These are phyloP conservation scores for Saccharomyces hybrid DNA, from an alignment of 1,139 yeast genomes.

Conservation along the genomic window DNA sequence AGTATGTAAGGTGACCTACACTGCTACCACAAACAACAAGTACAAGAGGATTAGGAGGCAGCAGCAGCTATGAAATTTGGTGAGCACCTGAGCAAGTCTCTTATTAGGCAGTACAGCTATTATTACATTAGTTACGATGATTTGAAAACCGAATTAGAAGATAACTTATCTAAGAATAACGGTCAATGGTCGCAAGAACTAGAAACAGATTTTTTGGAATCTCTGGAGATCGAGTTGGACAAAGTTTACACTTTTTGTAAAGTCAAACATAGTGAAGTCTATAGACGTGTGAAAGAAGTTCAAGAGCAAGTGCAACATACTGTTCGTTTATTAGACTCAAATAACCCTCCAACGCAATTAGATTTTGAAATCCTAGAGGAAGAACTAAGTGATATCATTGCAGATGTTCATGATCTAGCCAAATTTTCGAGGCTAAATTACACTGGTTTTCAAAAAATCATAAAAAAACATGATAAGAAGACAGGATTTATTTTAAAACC, in stretches of 20 bases:
- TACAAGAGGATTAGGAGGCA: background rate
- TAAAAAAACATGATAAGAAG: conserved; percentile 90
- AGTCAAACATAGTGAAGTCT: conserved; percentile 77
- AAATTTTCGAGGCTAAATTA: conserved; percentile 86
- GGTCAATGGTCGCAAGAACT: conserved; percentile 62
- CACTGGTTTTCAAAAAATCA: conserved; percentile 92
- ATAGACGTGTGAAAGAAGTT: conserved; percentile 72
- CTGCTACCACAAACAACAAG: background rate
- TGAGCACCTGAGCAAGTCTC: conserved; percentile 63
- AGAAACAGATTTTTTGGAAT: conserved; percentile 72
- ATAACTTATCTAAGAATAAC: conserved; percentile 48
- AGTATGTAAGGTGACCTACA: background rate
- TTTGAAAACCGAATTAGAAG: conserved; percentile 69
- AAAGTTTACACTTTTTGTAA: conserved; percentile 86
- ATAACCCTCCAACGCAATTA: conserved; percentile 48
- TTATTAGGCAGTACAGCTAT: conserved; percentile 77
- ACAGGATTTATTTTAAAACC: conserved; percentile 82
- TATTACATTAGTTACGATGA: conserved; percentile 89
- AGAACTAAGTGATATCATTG: conserved; percentile 85
- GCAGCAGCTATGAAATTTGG: conserved; percentile 45
- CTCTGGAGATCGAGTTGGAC: conserved; percentile 74
- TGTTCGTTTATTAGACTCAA: conserved; percentile 42
- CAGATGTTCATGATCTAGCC: conserved; percentile 94
- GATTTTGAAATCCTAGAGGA: conserved; percentile 88
- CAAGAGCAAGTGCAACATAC: conserved; percentile 61